Evolutionary conservation across 2,329 filamentous ascomycete species (phyloP), one percentile per base, ranked within the genome.

Genomic region (Diaporthe ilicicola): DNA sequence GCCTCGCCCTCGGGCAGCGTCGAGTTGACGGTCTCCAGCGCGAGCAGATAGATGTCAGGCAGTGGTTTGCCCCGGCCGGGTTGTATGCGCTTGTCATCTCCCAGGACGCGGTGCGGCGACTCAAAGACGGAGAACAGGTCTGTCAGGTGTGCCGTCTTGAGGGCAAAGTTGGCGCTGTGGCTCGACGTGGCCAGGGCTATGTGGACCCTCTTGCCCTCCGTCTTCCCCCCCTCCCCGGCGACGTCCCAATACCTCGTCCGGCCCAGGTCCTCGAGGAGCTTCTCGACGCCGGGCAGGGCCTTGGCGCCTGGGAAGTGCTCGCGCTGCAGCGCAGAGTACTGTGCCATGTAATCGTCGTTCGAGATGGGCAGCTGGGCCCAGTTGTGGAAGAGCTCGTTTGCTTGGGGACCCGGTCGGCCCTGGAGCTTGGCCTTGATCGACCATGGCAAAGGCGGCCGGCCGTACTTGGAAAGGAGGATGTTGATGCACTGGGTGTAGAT

Each of bases 21-120:
- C 53, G 89, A 88, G 81, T 99, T 99, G 79, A 99, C 92, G 4
- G 91, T 93, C 81, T 93, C 86, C 69, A 99, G 84, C 0, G 96
- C 95, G 0, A 98, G 85, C 10, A 97, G 83, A 81, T 97, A 98
- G 75, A 99, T 99, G 82, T 99, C 95, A 0, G 95, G 96, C 39
- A 95, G 88, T 0, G 96, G 96, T 82, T 99, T 99, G 15, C 96
- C 96, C n/a, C 94, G 85, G 0, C 95, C 95, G 4, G 87, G 82
- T 0, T 88, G 84, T 75, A 99, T 93, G 64, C 96, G 88, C 8
- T 85, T 78, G 79, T 99, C 95, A 78, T 99, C 96, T 13, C 96
- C 96, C 0, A 97, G 84, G 0, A 99, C 92, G 56, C 91, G 89
- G 70, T 93, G 90, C n/a, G 91, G 82, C 1, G 85, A 79, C 39